These are phyloP conservation scores for Aquilaria malaccensis DNA, from an alignment of 345 rosid species.

Conservation along the genomic window DNA sequence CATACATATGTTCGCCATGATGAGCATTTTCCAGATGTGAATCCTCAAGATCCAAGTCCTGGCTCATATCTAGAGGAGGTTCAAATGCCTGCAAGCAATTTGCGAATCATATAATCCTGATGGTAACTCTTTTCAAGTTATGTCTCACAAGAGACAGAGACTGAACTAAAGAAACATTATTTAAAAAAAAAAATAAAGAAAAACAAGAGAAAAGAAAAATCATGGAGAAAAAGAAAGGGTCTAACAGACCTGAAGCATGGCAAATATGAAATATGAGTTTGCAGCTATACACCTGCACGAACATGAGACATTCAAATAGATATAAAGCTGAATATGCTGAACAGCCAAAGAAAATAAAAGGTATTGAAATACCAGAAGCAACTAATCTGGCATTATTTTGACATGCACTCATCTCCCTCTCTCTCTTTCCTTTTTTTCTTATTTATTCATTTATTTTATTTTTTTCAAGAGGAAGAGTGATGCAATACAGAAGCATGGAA, in stretches of 20 bases:
- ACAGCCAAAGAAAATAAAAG: no score
- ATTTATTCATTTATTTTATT: no score
- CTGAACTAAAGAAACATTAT: not conserved
- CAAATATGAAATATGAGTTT: constrained; percentile 71
- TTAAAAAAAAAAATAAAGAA: not conserved
- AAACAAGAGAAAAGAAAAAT: no score
- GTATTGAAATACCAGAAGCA: no score
- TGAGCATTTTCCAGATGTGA: constrained; percentile 31
- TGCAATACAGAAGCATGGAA: no score
- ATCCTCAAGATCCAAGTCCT: constrained; percentile 50
- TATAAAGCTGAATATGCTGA: no score
- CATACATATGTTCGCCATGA: constrained; percentile 33
- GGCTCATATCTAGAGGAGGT: constrained; percentile 95
- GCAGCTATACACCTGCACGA: constrained; percentile 75
- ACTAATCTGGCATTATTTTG: no score
- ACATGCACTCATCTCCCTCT: no score
- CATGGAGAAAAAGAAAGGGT: constrained; percentile 6
- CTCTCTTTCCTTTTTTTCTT: no score
- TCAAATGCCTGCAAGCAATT: constrained; percentile 77
- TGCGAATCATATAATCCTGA: constrained; percentile 9
- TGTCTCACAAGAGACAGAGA: constrained; percentile 2
- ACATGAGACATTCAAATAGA: no score
- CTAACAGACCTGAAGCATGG: constrained; percentile 77
- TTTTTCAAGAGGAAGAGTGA: no score
- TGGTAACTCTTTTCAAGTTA: constrained; percentile 9